Conservation (phyloP, 768 basidiomycete genomes). For the Naematelia encephala region DNA sequence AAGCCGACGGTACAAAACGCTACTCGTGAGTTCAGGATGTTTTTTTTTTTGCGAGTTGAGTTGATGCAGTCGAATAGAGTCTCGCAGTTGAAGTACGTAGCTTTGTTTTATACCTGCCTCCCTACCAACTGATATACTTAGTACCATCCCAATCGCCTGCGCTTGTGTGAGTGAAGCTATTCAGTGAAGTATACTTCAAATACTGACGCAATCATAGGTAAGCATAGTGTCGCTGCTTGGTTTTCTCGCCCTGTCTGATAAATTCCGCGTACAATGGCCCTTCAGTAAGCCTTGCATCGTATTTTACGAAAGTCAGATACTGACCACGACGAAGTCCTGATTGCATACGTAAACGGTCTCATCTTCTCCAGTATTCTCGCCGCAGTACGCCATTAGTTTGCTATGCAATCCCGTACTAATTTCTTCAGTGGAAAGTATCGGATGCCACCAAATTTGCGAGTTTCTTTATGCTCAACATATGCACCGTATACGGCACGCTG, state of each 20-base stretch:
- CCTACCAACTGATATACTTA: no score
- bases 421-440: slow-evolving; percentile 8
- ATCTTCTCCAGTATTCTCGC: slow-evolving; percentile 8
- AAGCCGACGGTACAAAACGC: slow-evolving; percentile 3
- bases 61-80: not conserved
- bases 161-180: no score
- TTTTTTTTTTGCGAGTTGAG: not conserved
- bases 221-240: slow-evolving; percentile 9
- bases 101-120: no score
- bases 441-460: slow-evolving; percentile 7
- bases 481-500: slow-evolving; percentile 1
- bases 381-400: not conserved
- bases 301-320: no score
- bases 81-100: not conserved
- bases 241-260: slow-evolving; percentile 11
- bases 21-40: slow-evolving; percentile 5
- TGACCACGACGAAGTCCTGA: no score
- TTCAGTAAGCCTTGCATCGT: slow-evolving; percentile 8
- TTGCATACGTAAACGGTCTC: slow-evolving; percentile 1
- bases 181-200: no score
- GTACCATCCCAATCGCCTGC: slow-evolving; percentile 9
- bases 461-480: slow-evolving; percentile 7
- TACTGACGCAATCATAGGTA: not conserved
- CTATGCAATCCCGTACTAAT: not conserved
- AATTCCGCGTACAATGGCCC: slow-evolving; percentile 1